Evolutionary conservation across 2,329 filamentous ascomycete species (phyloP).

Genomic region (Monosporascus ibericus): DNA sequence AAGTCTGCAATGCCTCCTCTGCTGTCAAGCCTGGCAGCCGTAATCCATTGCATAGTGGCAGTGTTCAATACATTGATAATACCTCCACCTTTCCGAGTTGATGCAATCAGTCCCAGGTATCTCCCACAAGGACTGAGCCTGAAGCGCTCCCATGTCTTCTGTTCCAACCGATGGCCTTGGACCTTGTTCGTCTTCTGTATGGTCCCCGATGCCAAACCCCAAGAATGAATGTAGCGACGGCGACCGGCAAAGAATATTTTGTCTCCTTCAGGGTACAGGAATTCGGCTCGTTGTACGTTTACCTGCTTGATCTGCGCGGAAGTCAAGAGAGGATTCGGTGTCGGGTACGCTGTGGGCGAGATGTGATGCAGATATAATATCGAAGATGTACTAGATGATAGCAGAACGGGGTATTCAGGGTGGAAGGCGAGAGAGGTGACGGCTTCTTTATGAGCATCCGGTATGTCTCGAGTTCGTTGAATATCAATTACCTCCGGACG

Average conservation of each 20-base stretch:
- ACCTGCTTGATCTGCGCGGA: slow-evolving; percentile 81
- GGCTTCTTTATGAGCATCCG: slow-evolving; percentile 69
- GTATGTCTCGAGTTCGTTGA: slow-evolving; percentile 79
- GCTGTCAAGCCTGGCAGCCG: slow-evolving; percentile 75
- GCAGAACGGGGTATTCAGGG: slow-evolving; percentile 77
- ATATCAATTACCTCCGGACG: slow-evolving; percentile 87
- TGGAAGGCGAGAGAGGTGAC: slow-evolving; percentile 87
- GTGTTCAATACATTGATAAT: slow-evolving; percentile 80
- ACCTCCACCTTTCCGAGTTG: slow-evolving; percentile 78
- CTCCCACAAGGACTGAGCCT: slow-evolving; percentile 79
- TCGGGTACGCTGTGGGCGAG: slow-evolving; percentile 65
- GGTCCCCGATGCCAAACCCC: slow-evolving; percentile 76
- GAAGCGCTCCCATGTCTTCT: slow-evolving; percentile 87
- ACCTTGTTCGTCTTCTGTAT: slow-evolving; percentile 78
- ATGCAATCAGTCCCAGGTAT: slow-evolving; percentile 78
- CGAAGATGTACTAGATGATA: slow-evolving; percentile 81
- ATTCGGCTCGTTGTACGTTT: slow-evolving; percentile 77
- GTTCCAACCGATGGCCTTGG: slow-evolving; percentile 71
- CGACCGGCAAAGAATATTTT: slow-evolving; percentile 85
- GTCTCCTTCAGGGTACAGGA: slow-evolving; percentile 65
- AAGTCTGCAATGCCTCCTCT: slow-evolving; percentile 83
- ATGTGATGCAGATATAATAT: slow-evolving; percentile 88
- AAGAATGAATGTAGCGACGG: slow-evolving; percentile 87
- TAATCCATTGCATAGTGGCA: slow-evolving; percentile 78
- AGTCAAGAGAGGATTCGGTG: slow-evolving; percentile 82